Percentiles rank a stretch among this genome's conserved stretches.
Conservation (phyloP, 2,329 filamentous ascomycete species). For the Colletotrichum phormii region DNA sequence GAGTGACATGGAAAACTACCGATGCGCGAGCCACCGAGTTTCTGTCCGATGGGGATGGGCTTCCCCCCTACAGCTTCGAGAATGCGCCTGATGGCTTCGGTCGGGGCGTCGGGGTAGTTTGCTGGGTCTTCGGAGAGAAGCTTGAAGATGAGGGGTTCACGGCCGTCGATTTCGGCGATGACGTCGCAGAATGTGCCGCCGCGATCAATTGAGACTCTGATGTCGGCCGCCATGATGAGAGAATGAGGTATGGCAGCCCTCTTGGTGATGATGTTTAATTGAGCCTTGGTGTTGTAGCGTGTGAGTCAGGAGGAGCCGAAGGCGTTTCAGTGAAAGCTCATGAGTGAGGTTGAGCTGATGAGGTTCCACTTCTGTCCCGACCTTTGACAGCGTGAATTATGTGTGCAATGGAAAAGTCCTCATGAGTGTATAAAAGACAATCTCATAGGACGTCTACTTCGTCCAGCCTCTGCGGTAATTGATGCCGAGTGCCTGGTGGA, state of each 20-base stretch:
- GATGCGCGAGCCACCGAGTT: conserved; percentile 48
- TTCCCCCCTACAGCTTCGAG: conserved; percentile 70
- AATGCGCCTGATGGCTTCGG: conserved; percentile 77
- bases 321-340: not conserved
- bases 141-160: conserved; percentile 79
- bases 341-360: not conserved
- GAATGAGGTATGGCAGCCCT: not conserved
- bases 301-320: not conserved
- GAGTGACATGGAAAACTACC: conserved; percentile 36
- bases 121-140: conserved; percentile 78
- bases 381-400: not conserved
- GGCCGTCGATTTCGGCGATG: conserved; percentile 71
- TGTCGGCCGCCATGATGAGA: conserved; percentile 36
- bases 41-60: conserved; percentile 59
- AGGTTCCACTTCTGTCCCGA: too few relatives aligned
- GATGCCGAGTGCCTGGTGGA: not conserved
- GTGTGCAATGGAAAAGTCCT: not conserved
- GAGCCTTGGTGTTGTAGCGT: not conserved
- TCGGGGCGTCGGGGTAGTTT: conserved; percentile 78
- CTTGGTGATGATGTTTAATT: not conserved
- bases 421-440: conserved; percentile 13
- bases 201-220: conserved; percentile 59
- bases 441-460: not conserved
- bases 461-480: not conserved
- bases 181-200: conserved; percentile 84